Evolutionary conservation across 768 basidiomycete species (phyloP).

Genomic region (Cystofilobasidium macerans): DNA sequence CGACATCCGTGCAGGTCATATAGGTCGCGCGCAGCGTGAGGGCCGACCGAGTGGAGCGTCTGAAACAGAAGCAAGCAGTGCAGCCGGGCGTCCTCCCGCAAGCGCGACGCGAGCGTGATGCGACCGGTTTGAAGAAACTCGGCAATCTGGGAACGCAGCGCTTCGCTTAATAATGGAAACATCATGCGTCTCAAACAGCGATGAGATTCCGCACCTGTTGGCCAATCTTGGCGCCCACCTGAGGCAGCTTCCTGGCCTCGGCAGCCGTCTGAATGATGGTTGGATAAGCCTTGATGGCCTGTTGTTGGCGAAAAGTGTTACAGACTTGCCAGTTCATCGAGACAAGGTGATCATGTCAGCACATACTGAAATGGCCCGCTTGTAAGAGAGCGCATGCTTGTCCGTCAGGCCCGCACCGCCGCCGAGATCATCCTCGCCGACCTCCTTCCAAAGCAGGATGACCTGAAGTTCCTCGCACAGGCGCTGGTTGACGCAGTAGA

Average conservation of each 20-base stretch:
- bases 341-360: too few species aligned
- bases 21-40: conserved; percentile 54
- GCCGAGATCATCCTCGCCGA: conserved; percentile 16
- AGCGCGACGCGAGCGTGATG: conserved; percentile 27
- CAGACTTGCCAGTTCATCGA: not conserved
- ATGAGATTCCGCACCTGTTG: conserved; percentile 25
- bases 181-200: not conserved
- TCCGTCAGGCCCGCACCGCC: conserved; percentile 3
- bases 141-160: conserved; percentile 47
- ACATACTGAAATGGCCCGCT: conserved; percentile 36
- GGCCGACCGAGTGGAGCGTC: conserved; percentile 62
- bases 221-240: conserved; percentile 41
- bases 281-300: conserved; percentile 35
- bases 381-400: conserved; percentile 23
- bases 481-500: conserved; percentile 58
- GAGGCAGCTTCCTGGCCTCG: conserved; percentile 35
- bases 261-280: conserved; percentile 31
- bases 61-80: conserved; percentile 50
- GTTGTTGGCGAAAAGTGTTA: not conserved
- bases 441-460: conserved; percentile 38
- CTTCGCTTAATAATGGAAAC: too few species aligned
- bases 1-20: conserved; percentile 54
- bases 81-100: conserved; percentile 47
- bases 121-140: conserved; percentile 43
- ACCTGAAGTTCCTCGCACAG: conserved; percentile 51